phyloP scores from a whole-genome alignment of 441 rosid genomes.

The Adansonia madagascariensis region DNA sequence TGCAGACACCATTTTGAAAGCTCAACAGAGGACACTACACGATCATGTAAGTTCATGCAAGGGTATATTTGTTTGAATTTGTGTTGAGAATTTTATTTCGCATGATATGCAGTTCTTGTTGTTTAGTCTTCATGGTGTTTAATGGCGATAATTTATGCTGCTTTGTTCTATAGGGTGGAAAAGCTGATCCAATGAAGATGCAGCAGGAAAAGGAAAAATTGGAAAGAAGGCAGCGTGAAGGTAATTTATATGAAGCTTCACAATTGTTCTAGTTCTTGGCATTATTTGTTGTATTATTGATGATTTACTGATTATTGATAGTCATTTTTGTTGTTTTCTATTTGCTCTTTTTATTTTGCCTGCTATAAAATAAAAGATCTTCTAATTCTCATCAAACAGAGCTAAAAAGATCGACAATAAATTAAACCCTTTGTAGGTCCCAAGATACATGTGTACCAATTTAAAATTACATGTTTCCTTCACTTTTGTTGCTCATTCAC shows the following conservation, averaged over 20 bases:
- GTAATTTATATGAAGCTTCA: slow-evolving; percentile 36
- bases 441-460: neutral
- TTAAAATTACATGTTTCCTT: neutral
- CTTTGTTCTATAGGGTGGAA: slow-evolving; percentile 50
- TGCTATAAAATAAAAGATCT: neutral
- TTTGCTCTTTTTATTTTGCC: neutral
- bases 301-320: neutral
- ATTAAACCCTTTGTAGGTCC: neutral
- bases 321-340: neutral
- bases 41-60: slow-evolving; percentile 47
- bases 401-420: neutral
- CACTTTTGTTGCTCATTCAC: neutral
- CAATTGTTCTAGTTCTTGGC: neutral
- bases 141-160: neutral
- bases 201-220: slow-evolving; percentile 71
- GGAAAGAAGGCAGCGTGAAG: slow-evolving; percentile 76
- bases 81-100: neutral
- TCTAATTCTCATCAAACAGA: slow-evolving; percentile 4
- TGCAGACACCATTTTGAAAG: slow-evolving; percentile 78
- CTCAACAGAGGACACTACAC: slow-evolving; percentile 63
- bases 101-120: no score
- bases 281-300: neutral
- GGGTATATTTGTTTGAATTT: neutral
- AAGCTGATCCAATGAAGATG: slow-evolving; percentile 62
- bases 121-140: neutral